A percentile compares a stretch with the other conserved stretches of the same genome.
Evolutionary conservation across 2,329 filamentous ascomycete genomes (phyloP).

Genomic region (Cytospora mali): DNA sequence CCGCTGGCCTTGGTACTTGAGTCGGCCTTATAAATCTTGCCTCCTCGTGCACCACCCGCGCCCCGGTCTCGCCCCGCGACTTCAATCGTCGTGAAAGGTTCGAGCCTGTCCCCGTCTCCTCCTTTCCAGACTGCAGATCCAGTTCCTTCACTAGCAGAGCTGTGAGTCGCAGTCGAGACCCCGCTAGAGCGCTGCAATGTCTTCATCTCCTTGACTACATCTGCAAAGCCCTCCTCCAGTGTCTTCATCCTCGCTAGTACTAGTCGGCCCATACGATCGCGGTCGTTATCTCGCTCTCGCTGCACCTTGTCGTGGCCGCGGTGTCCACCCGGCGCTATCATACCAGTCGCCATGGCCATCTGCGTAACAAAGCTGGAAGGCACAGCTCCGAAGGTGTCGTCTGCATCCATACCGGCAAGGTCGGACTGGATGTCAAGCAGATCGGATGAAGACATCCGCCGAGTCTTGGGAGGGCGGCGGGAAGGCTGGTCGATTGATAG

Average conservation of each 20-base stretch:
- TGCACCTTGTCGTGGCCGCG: constrained; percentile 35
- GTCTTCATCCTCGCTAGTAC: constrained; percentile 91
- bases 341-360: constrained; percentile 72
- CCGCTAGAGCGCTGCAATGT: constrained; percentile 54
- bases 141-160: constrained; percentile 44
- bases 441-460: constrained; percentile 66
- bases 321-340: constrained; percentile 54
- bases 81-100: constrained; percentile 36
- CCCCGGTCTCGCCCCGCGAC: constrained; percentile 39
- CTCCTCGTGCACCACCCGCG: constrained; percentile 31
- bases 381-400: constrained; percentile 64
- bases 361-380: constrained; percentile 81
- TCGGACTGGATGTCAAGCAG: constrained; percentile 66
- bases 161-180: constrained; percentile 51
- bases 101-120: constrained; percentile 8
- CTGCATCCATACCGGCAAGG: constrained; percentile 59
- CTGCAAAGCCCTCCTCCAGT: constrained; percentile 85
- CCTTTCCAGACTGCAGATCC: constrained; percentile 24
- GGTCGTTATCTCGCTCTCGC: constrained; percentile 46
- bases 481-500: constrained; percentile 52
- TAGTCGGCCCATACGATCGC: constrained; percentile 74
- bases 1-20: constrained; percentile 32
- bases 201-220: constrained; percentile 81
- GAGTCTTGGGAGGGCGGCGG: constrained; percentile 40
- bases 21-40: constrained; percentile 32